phyloP scores from a whole-genome alignment of 148 eudicot species.

The Camellia japonica region DNA sequence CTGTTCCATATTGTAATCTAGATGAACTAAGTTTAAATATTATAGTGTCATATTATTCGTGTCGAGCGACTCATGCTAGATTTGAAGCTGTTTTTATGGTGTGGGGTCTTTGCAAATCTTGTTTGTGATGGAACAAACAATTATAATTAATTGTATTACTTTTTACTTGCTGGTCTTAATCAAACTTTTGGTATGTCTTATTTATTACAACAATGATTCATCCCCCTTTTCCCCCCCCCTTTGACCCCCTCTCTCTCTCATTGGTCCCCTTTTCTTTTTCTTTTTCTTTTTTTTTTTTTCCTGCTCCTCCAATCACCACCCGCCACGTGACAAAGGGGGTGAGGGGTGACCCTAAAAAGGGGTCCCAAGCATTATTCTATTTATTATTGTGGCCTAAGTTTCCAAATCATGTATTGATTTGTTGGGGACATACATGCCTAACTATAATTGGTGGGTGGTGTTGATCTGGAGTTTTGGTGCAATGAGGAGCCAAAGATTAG shows the following conservation, averaged over 20 bases:
- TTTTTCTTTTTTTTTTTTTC: too few relatives aligned
- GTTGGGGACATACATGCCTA: neutral
- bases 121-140: neutral
- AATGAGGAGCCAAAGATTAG: neutral
- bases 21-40: slow-evolving; percentile 6
- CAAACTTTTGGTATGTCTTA: neutral
- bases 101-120: slow-evolving; percentile 19
- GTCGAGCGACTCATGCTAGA: too few relatives aligned
- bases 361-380: too few relatives aligned
- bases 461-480: neutral
- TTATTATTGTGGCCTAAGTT: neutral
- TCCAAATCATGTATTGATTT: neutral
- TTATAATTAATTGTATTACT: neutral
- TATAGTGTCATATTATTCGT: neutral
- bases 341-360: too few relatives aligned
- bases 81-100: too few relatives aligned
- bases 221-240: too few relatives aligned
- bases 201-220: too few relatives aligned
- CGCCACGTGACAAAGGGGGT: too few relatives aligned
- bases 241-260: too few relatives aligned
- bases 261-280: too few relatives aligned
- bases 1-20: neutral
- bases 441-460: neutral
- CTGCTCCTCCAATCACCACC: too few relatives aligned
- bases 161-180: neutral